Evolutionary conservation across 78 protist species (phyloP), one percentile per base, ranked within the genome.

Genomic region (Polysphondylium violaceum): DNA sequence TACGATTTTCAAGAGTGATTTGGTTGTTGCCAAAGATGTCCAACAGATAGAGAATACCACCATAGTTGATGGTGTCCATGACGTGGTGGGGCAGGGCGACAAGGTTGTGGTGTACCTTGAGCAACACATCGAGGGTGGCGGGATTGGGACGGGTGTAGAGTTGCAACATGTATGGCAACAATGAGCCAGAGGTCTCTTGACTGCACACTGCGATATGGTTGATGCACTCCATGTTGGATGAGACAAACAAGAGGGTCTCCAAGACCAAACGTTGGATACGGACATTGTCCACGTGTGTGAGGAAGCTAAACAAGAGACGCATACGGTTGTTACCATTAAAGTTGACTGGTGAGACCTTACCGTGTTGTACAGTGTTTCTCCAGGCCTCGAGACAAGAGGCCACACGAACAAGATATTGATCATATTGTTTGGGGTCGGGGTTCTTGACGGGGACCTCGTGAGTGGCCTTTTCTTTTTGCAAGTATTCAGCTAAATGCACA

Each of bases 221-320:
- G 31, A 94, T 74, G 68, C 96, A 94, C 14, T 77, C 94, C 35
- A 68, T 43, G 56, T 94, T 94, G 40, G 76, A 61, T 4, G 63
- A 75, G 27, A 74, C 47, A 29, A 50, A 23, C 33, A 65, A 33
- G 33, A 94, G 61, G 3, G 75, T 29, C 1, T 74, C 89, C 19
- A 71, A 31, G 2, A 65, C n/a, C 5, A 40, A 0, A 1, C 41
- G 9, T 51, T 53, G 76, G 50, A 92, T 50, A 76, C 69, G 47
- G n/a, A 21, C 21, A 23, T 61, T 33, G 1, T 68, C 92, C 27
- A 27, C 58, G 53, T 51, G 75, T 3, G 35, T 9, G 9, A 92
- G 35, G 71, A 85, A 68, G 25, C 38, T 41, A 27, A 85, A 79
- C 33, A 92, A 9, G 23, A 81, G 51, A 14, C 64, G 4, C 76